Percentiles rank a stretch among this genome's conserved stretches.
phyloP scores from a whole-genome alignment of 345 rosid species.

The Trapa bicornis region DNA sequence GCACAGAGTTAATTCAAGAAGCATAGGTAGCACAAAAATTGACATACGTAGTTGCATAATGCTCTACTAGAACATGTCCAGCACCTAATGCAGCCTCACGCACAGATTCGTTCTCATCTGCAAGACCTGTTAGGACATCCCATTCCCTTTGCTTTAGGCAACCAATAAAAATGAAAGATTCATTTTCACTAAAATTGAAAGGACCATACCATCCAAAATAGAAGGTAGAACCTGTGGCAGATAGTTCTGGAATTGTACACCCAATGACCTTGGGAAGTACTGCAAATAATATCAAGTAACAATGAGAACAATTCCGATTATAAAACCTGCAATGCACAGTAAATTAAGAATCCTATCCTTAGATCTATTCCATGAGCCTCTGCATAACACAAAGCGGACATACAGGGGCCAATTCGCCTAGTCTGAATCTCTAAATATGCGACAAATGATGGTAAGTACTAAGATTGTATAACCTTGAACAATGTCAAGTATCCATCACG shows the following conservation, averaged over 20 bases:
- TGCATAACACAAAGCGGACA: background rate
- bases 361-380: background rate
- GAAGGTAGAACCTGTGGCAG: conserved; percentile 91
- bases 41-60: conserved; percentile 82
- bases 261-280: conserved; percentile 94
- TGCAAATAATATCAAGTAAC: conserved; percentile 17
- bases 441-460: background rate
- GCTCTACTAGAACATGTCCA: conserved; percentile 97
- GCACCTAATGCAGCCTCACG: conserved; percentile 98
- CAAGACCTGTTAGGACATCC: conserved; percentile 53
- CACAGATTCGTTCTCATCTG: conserved; percentile 98
- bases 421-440: background rate
- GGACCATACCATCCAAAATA: conserved; percentile 64
- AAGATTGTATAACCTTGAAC: conserved; percentile 52
- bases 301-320: background rate
- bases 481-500: conserved; percentile 98
- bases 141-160: background rate
- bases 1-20: background rate
- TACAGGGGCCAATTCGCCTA: background rate
- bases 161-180: background rate
- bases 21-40: conserved; percentile 4
- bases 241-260: conserved; percentile 88
- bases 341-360: background rate
- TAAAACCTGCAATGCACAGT: background rate
- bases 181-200: background rate